Evolutionary conservation across 1,284 basidiomycete genomes (phyloP).

Genomic region (Heterobasidion parviporum): DNA sequence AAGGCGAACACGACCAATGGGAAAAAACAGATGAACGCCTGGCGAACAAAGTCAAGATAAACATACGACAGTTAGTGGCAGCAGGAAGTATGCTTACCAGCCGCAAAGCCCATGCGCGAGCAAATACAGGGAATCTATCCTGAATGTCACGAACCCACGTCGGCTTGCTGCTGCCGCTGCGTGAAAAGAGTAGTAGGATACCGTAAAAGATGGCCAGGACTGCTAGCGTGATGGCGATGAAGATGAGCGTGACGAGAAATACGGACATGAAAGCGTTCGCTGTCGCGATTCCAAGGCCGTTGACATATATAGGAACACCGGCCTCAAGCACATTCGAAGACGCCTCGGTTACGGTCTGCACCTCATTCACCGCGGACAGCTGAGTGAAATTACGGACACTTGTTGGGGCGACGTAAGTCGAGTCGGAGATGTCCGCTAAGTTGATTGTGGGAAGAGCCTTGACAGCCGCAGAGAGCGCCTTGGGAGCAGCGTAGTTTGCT

Average conservation of each 20-base stretch:
- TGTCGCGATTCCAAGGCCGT: slow-evolving; percentile 63
- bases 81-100: slow-evolving; percentile 31
- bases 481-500: not conserved
- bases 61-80: not conserved
- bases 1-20: slow-evolving; percentile 75
- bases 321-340: slow-evolving; percentile 64
- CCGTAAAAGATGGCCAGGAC: slow-evolving; percentile 45
- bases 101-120: slow-evolving; percentile 51
- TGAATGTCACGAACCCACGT: slow-evolving; percentile 22
- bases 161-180: slow-evolving; percentile 16
- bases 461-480: not conserved
- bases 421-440: slow-evolving; percentile 9
- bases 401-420: slow-evolving; percentile 5
- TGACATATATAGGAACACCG: slow-evolving; percentile 77
- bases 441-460: slow-evolving; percentile 13
- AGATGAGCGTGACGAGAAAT: slow-evolving; percentile 64
- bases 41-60: not conserved
- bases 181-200: slow-evolving; percentile 26
- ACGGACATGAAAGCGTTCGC: slow-evolving; percentile 82
- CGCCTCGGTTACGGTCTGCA: slow-evolving; percentile 59
- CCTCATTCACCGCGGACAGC: slow-evolving; percentile 25
- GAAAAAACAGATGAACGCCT: slow-evolving; percentile 57
- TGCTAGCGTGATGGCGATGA: slow-evolving; percentile 47
- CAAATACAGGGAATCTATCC: slow-evolving; percentile 37
- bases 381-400: not conserved